Evolutionary conservation across 2,329 filamentous ascomycete genomes (phyloP).

Genomic region (Lachnellula arida): DNA sequence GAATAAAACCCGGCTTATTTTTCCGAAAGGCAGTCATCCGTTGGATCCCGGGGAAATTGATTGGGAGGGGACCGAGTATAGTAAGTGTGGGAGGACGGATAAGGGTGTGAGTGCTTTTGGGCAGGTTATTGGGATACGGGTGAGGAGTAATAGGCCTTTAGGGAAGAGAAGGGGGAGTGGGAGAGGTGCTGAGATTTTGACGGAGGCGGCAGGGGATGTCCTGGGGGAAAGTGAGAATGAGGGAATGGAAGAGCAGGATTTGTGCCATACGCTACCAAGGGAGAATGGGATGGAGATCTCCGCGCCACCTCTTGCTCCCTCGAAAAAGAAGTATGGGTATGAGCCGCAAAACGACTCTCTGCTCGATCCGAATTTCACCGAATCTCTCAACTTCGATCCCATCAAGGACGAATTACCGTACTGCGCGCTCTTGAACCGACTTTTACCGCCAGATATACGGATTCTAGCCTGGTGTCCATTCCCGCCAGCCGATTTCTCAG

Average conservation of each 20-base stretch:
- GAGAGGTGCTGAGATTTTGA: too few species aligned
- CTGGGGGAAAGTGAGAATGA: slow-evolving; percentile 14
- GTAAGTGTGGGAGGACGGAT: slow-evolving; percentile 92
- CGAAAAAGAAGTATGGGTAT: slow-evolving; percentile 15
- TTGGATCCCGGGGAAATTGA: slow-evolving; percentile 54
- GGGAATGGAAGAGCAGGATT: slow-evolving; percentile 1
- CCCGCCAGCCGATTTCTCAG: slow-evolving; percentile 75
- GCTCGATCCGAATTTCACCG: slow-evolving; percentile 26
- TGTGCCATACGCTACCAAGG: slow-evolving; percentile 24
- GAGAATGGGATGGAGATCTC: slow-evolving; percentile 23
- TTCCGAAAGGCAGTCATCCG: slow-evolving; percentile 48
- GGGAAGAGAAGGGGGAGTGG: slow-evolving; percentile 28
- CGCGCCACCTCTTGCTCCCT: slow-evolving; percentile 24
- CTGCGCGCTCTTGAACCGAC: slow-evolving; percentile 74
- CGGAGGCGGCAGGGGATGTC: too few species aligned
- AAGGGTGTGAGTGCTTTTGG: slow-evolving; percentile 93
- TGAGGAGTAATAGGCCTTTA: slow-evolving; percentile 73
- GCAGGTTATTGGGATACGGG: slow-evolving; percentile 80
- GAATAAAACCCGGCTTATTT: slow-evolving; percentile 75
- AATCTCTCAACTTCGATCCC: slow-evolving; percentile 53
- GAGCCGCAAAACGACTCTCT: slow-evolving; percentile 13
- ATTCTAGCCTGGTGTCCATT: slow-evolving; percentile 89
- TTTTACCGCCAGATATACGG: slow-evolving; percentile 85
- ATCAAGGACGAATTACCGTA: slow-evolving; percentile 81
- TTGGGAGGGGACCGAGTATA: slow-evolving; percentile 84